Percentiles rank a stretch among this genome's conserved stretches.
These are phyloP conservation scores for Suhomyces yuchorum DNA, from an alignment of 1,139 yeast genomes.

Conservation along the genomic window DNA sequence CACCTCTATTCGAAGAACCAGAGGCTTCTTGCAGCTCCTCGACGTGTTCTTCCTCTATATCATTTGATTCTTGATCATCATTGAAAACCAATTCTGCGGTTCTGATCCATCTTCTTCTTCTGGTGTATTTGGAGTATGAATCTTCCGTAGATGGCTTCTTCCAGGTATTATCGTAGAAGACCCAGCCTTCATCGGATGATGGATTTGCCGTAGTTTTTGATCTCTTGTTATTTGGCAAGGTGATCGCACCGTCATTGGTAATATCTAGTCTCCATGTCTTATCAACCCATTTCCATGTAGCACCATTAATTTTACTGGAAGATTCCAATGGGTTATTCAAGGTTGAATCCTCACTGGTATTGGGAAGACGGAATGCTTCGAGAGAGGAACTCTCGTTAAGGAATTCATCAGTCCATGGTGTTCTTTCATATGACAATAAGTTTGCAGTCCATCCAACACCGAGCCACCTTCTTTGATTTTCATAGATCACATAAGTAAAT, in stretches of 20 bases:
- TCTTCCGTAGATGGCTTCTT: conserved; percentile 87
- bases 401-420: conserved; percentile 97
- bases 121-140: conserved; percentile 84
- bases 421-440: conserved; percentile 85
- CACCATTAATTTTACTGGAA: conserved; percentile 57
- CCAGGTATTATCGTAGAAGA: conserved; percentile 93
- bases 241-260: conserved; percentile 84
- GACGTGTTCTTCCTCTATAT: conserved; percentile 8
- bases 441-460: conserved; percentile 98
- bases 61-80: conserved; percentile 6
- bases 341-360: conserved; percentile 43
- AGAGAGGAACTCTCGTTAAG: conserved; percentile 81
- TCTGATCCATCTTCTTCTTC: conserved; percentile 94
- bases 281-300: conserved; percentile 95
- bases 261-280: conserved; percentile 87
- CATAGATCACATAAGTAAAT: conserved; percentile 91
- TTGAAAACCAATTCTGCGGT: conserved; percentile 78
- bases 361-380: conserved; percentile 78
- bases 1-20: conserved; percentile 12
- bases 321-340: conserved; percentile 34
- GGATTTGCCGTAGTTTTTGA: conserved; percentile 78
- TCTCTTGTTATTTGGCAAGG: conserved; percentile 63
- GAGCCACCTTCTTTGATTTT: conserved; percentile 95
- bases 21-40: conserved; percentile 11
- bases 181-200: conserved; percentile 76